phyloP scores from a whole-genome alignment of 768 basidiomycete genomes.

The Naganishia vaughanmartiniae region DNA sequence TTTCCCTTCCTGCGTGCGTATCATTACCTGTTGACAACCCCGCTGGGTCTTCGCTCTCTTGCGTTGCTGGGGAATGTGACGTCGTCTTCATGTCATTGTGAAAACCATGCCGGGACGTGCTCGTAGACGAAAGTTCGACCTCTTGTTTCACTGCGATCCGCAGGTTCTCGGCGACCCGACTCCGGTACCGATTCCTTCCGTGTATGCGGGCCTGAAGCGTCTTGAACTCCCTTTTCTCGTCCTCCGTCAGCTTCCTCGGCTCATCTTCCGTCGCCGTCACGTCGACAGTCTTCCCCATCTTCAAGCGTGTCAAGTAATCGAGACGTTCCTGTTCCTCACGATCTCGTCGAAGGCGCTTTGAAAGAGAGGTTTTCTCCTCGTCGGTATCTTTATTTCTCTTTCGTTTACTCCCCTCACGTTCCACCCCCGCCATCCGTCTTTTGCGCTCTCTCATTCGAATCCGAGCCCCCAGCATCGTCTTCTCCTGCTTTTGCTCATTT shows the following conservation, averaged over 20 bases:
- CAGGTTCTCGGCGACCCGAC: background rate
- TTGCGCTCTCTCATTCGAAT: background rate
- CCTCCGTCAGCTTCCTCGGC: background rate
- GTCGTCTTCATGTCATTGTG: no score
- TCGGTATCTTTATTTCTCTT: background rate
- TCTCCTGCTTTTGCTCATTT: background rate
- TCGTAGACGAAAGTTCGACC: background rate
- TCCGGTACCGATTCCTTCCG: background rate
- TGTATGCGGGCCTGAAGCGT: background rate
- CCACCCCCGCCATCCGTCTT: constrained; percentile 1
- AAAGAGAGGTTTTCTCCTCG: background rate
- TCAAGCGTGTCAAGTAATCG: background rate
- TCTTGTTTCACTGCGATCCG: background rate
- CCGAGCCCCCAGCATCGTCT: background rate
- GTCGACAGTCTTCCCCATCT: no score
- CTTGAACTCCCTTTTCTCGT: background rate
- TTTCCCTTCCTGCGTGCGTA: background rate
- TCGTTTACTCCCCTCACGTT: constrained; percentile 4
- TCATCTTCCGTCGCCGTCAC: no score
- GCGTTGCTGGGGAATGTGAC: no score
- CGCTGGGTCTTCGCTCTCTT: no score
- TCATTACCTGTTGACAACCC: background rate
- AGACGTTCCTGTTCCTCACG: background rate
- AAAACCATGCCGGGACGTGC: background rate
- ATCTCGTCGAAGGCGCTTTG: background rate